Percentiles rank a stretch among this genome's conserved stretches.
These are phyloP conservation scores for Tetracentron sinense DNA, from an alignment of 164 flowering plant genomes.

Conservation along the genomic window DNA sequence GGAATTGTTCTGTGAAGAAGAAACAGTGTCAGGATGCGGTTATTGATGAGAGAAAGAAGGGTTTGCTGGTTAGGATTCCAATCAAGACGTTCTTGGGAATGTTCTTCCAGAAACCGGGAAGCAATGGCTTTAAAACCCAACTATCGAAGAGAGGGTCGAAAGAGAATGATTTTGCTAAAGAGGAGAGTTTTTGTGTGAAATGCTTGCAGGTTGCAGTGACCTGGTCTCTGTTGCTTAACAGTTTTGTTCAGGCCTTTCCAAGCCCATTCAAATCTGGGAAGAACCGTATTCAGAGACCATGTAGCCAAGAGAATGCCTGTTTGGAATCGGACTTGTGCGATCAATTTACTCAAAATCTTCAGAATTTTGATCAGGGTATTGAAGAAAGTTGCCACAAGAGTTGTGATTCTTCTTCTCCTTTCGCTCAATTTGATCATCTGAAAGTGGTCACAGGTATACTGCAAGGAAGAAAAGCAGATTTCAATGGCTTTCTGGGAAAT, in stretches of 20 bases:
- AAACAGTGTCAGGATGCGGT: slow-evolving; percentile 27
- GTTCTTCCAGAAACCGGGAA: slow-evolving; percentile 34
- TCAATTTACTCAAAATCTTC: slow-evolving; percentile 49
- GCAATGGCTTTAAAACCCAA: slow-evolving; percentile 21
- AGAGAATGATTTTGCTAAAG: slow-evolving; percentile 27
- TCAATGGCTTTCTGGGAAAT: slow-evolving; percentile 58
- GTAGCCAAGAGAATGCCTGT: slow-evolving; percentile 22
- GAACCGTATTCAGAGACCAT: slow-evolving; percentile 47
- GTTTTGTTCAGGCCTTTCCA: slow-evolving; percentile 57
- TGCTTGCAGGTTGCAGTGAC: slow-evolving; percentile 73
- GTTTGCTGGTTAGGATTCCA: slow-evolving; percentile 44
- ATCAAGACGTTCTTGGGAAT: slow-evolving; percentile 47
- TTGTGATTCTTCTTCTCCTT: slow-evolving; percentile 18
- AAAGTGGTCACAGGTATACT: slow-evolving; percentile 37
- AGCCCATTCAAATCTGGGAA: slow-evolving; percentile 48
- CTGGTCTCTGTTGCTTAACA: slow-evolving; percentile 58
- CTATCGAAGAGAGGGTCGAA: slow-evolving; percentile 27
- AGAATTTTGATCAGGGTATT: slow-evolving; percentile 43
- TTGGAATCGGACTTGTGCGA: slow-evolving; percentile 37
- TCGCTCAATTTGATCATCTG: slow-evolving; percentile 42
- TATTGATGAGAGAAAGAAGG: slow-evolving; percentile 48
- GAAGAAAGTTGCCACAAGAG: slow-evolving; percentile 20
- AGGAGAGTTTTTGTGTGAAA: slow-evolving; percentile 50
- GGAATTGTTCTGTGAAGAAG: slow-evolving; percentile 32
- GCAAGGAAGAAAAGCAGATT: slow-evolving; percentile 63